phyloP scores from a whole-genome alignment of 805 yeast genomes.

The Maudiozyma serrabonitensis region DNA sequence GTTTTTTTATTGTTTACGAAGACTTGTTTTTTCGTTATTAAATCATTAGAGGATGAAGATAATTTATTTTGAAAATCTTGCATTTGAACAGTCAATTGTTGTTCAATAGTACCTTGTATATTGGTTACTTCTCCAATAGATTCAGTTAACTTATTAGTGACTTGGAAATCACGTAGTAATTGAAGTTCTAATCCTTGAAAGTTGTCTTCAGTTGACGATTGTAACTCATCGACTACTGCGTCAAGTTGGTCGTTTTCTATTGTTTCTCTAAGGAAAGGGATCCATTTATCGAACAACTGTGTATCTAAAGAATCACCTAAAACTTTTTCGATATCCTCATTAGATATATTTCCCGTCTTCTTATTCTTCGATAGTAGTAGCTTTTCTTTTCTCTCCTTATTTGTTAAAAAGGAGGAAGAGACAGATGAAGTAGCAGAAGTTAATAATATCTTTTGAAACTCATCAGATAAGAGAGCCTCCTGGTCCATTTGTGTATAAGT shows the following conservation, averaged over 20 bases:
- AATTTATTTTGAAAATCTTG: slow-evolving; percentile 47
- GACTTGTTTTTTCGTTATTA: slow-evolving; percentile 52
- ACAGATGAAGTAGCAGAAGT: slow-evolving; percentile 6
- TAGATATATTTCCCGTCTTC: neutral
- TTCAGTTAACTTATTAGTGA: slow-evolving; percentile 26
- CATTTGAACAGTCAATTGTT: slow-evolving; percentile 43
- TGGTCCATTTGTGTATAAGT: slow-evolving; percentile 14
- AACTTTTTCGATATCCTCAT: neutral
- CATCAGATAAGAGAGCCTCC: slow-evolving; percentile 20
- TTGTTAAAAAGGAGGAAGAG: slow-evolving; percentile 6
- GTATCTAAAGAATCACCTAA: slow-evolving; percentile 19
- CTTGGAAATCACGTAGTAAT: slow-evolving; percentile 26
- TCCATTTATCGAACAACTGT: slow-evolving; percentile 26
- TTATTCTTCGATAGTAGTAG: neutral
- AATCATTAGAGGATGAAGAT: slow-evolving; percentile 53
- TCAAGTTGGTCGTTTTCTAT: slow-evolving; percentile 20
- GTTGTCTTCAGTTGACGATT: slow-evolving; percentile 27
- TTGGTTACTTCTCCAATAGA: slow-evolving; percentile 56
- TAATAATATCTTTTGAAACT: slow-evolving; percentile 24
- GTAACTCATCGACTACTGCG: slow-evolving; percentile 20
- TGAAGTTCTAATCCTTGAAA: slow-evolving; percentile 27
- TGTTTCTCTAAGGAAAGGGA: slow-evolving; percentile 23
- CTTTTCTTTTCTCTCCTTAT: slow-evolving; percentile 3
- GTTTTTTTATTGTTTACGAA: slow-evolving; percentile 54
- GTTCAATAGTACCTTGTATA: slow-evolving; percentile 49